phyloP scores from a whole-genome alignment of 805 yeast genomes.

The Yarrowia porcina region DNA sequence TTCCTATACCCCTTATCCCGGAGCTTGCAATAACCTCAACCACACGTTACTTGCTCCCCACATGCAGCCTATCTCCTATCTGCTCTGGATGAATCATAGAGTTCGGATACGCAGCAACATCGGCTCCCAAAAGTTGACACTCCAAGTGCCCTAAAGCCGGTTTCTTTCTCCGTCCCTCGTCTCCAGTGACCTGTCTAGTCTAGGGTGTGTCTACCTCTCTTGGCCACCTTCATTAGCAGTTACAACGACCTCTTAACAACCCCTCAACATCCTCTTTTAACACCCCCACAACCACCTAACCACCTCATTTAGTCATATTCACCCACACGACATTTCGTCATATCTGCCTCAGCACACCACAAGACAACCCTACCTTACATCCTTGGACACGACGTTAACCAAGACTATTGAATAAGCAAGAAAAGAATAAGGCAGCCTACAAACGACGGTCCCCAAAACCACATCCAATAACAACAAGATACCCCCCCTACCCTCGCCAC shows the following conservation, averaged over 20 bases:
- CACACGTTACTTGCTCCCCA: conserved; percentile 14
- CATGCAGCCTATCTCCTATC: conserved; percentile 25
- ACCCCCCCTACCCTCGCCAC: not conserved
- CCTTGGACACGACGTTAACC: too few relatives aligned
- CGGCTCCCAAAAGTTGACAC: conserved; percentile 13
- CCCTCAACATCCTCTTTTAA: too few relatives aligned
- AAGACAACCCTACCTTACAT: not conserved
- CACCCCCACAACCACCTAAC: too few relatives aligned
- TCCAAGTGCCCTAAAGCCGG: not conserved
- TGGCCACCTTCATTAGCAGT: too few relatives aligned
- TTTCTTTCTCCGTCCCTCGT: not conserved
- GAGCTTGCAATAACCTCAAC: not conserved
- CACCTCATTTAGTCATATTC: not conserved
- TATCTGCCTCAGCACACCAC: not conserved
- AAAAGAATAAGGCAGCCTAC: too few relatives aligned
- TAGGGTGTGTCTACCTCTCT: too few relatives aligned
- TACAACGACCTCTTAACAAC: too few relatives aligned
- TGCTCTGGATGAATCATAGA: conserved; percentile 19
- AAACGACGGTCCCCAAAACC: too few relatives aligned
- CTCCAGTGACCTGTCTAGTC: not conserved
- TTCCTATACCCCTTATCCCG: not conserved
- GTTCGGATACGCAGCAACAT: conserved; percentile 23
- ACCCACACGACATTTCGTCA: not conserved
- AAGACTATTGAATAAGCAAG: too few relatives aligned
- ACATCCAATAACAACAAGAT: too few relatives aligned